Conservation (phyloP, 2,329 filamentous ascomycete genomes). For the Botrytis cinerea region DNA sequence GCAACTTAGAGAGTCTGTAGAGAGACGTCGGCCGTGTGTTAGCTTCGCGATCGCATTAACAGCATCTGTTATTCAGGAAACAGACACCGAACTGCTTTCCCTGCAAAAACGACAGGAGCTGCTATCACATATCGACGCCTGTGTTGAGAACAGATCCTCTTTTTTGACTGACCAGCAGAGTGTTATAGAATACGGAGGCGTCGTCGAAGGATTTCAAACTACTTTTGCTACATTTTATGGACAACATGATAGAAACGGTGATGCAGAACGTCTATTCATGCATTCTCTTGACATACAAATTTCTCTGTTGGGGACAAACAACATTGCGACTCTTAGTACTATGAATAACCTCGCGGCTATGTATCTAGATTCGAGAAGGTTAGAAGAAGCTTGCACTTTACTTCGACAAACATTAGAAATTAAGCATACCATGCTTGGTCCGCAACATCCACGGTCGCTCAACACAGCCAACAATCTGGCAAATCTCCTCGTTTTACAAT, state of each 20-base stretch:
- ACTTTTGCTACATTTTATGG: slow-evolving; percentile 25
- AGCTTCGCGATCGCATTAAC: background rate
- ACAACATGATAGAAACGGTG: slow-evolving; percentile 20
- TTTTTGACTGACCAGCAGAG: slow-evolving; percentile 14
- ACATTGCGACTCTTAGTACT: slow-evolving; percentile 24
- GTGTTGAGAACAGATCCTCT: slow-evolving; percentile 9
- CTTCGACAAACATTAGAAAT: slow-evolving; percentile 17
- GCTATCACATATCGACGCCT: slow-evolving; percentile 18
- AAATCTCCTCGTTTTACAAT: slow-evolving; percentile 34
- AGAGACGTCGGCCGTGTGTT: background rate
- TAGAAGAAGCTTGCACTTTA: slow-evolving; percentile 35
- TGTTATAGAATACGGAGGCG: slow-evolving; percentile 23
- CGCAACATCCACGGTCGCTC: slow-evolving; percentile 30
- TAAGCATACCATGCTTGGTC: slow-evolving; percentile 21
- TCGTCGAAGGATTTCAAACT: slow-evolving; percentile 12
- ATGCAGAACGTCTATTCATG: slow-evolving; percentile 31
- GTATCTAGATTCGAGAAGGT: slow-evolving; percentile 35
- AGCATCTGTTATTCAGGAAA: slow-evolving; percentile 8
- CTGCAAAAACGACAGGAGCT: slow-evolving; percentile 16
- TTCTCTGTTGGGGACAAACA: slow-evolving; percentile 18
- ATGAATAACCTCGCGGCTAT: slow-evolving; percentile 40
- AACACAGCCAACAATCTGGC: slow-evolving; percentile 37
- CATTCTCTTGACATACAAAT: slow-evolving; percentile 24
- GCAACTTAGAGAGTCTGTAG: slow-evolving; percentile 4
- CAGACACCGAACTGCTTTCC: slow-evolving; percentile 3